Evolutionary conservation across 2,329 filamentous ascomycete genomes (phyloP), one percentile per base, ranked within the genome.

Genomic region (Venturia asperata): DNA sequence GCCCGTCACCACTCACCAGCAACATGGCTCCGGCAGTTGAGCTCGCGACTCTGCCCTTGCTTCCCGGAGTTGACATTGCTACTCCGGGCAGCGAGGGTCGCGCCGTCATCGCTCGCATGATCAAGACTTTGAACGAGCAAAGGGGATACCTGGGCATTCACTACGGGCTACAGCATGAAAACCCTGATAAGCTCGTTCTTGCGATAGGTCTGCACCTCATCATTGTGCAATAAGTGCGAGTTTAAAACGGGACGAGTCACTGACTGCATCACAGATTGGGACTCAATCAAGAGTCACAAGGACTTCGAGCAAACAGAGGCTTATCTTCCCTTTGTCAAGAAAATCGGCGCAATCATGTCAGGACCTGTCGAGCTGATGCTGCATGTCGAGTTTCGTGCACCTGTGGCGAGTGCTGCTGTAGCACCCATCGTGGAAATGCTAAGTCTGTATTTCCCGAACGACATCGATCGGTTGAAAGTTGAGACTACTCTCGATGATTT

Each of bases 391-490:
- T 69, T 79, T 55, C 41, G 70, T 45, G 68, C 71, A 2, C 49
- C 68, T 1, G 21, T 47, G 10, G 64, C 66, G 34, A 66, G 72
- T 1, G 74, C 74, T 41, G 68, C 72, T 21, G 74, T 76, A 47
- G 76, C 77, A 1, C 80, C 82, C 1, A 73, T 82, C 2, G 83
- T 82, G 0, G 83, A 85, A 69, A 71, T 83, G 41, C 72, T 77
- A 11, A 74, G 74, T 0, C 73, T 81, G 39, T 77, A 78, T 67
- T 80, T 83, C 67, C 70, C 76, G 0, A 70, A 71, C 37, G 69
- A 75, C 5, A 70, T 71, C 4, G 58, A 67, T 1, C 72, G 74
- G 13, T 72, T 68, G 21, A 64, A 72, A 21, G 67, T 79, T 37
- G 69, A 74, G 58, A 67, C 67, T 4, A 74, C 73, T 43, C 71